These are phyloP conservation scores for Cladobotryum mycophilum DNA, from an alignment of 2,329 filamentous ascomycete genomes.

Conservation along the genomic window DNA sequence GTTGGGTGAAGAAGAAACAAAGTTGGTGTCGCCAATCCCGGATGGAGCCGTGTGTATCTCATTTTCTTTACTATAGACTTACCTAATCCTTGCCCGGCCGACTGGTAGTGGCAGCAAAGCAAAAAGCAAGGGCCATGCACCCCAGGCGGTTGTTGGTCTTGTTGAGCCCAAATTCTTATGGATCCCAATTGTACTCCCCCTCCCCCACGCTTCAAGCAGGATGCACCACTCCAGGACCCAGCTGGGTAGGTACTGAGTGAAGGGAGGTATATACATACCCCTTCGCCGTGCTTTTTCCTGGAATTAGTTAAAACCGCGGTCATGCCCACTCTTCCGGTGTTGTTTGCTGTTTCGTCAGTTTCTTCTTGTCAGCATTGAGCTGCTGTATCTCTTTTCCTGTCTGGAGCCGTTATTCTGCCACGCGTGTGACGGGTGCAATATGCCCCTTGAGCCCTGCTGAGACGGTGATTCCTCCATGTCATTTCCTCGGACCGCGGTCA, in stretches of 20 bases:
- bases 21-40: constrained; percentile 3
- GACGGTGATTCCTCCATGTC: constrained; percentile 6
- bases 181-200: constrained; percentile 10
- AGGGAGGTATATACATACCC: neutral
- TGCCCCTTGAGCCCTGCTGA: constrained; percentile 11
- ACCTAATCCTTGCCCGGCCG: constrained; percentile 8
- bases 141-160: constrained; percentile 5
- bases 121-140: constrained; percentile 6
- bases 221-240: constrained; percentile 7
- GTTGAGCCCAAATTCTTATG: constrained; percentile 8
- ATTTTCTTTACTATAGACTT: constrained; percentile 14
- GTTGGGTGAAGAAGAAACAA: constrained; percentile 3
- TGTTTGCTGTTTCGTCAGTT: constrained; percentile 3
- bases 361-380: constrained; percentile 5
- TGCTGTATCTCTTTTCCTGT: constrained; percentile 6
- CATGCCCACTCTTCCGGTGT: constrained; percentile 7
- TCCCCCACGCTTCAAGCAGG: constrained; percentile 11
- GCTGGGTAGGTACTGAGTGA: neutral
- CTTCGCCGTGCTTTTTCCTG: constrained; percentile 6
- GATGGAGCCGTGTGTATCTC: constrained; percentile 8
- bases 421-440: constrained; percentile 11
- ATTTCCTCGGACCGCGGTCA: constrained; percentile 6
- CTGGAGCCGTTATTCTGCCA: constrained; percentile 9
- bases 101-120: neutral
- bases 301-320: constrained; percentile 11